Percentiles rank a stretch among this genome's conserved stretches.
phyloP scores from a whole-genome alignment of 345 rosid genomes.

The Psidium friedrichsthalianum region DNA sequence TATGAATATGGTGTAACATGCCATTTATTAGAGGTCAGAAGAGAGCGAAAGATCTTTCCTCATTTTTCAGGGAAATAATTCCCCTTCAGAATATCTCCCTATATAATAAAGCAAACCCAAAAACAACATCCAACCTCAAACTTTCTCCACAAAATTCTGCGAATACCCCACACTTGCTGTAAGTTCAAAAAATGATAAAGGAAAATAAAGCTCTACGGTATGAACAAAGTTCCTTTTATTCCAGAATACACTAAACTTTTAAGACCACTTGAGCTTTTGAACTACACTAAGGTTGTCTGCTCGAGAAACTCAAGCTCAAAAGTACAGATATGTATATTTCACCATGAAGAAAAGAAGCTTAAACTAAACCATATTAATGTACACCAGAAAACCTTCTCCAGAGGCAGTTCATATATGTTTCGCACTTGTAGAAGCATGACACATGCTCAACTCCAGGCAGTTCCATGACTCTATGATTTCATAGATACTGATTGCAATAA shows the following conservation, averaged over 20 bases:
- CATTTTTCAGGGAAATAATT: background rate
- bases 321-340: background rate
- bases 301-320: background rate
- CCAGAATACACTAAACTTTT: background rate
- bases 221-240: background rate
- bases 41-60: background rate
- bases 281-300: background rate
- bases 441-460: background rate
- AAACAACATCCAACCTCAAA: background rate
- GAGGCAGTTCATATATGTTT: background rate
- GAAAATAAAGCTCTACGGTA: background rate
- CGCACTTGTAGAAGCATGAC: background rate
- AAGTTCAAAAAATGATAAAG: background rate
- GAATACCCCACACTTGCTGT: background rate
- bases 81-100: background rate
- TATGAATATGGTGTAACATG: background rate
- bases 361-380: background rate
- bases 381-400: background rate
- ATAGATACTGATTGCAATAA: background rate
- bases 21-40: slow-evolving; percentile 1
- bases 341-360: background rate
- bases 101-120: background rate
- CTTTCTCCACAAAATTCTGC: background rate
- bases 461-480: background rate
- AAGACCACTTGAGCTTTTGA: background rate